phyloP scores from a whole-genome alignment of 164 flowering plant genomes.

The Aristolochia fimbriata region DNA sequence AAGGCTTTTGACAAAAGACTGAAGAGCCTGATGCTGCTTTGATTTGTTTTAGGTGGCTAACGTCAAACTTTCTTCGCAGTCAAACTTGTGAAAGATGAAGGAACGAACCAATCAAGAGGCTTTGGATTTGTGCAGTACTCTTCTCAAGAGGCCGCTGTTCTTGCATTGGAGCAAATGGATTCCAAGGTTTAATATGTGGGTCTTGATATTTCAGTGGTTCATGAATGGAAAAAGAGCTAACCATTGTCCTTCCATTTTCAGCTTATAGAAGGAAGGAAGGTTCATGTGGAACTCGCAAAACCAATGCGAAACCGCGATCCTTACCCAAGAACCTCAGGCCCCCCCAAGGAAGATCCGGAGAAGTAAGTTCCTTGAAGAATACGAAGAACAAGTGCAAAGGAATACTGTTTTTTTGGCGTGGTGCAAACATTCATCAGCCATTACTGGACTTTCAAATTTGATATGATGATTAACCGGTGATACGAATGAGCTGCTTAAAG shows the following conservation, averaged over 20 bases:
- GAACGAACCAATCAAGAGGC: conserved; percentile 36
- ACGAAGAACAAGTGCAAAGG: not conserved
- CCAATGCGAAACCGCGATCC: conserved; percentile 20
- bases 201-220: not conserved
- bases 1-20: not conserved
- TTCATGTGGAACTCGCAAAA: conserved; percentile 46
- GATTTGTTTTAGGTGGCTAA: not conserved
- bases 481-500: too few species aligned
- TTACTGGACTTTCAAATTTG: not conserved
- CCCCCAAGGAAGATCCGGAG: conserved; percentile 22
- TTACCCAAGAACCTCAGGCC: conserved; percentile 40
- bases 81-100: conserved; percentile 35
- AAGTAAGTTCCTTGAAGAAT: not conserved
- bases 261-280: conserved; percentile 42
- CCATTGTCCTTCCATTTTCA: conserved; percentile 8
- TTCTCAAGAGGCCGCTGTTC: conserved; percentile 51
- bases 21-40: not conserved
- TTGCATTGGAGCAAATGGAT: conserved; percentile 62
- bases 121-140: conserved; percentile 59
- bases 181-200: conserved; percentile 24
- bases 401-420: not conserved
- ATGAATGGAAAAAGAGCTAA: not conserved
- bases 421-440: not conserved
- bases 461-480: too few species aligned
- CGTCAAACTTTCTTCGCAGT: conserved; percentile 20